Percentiles rank a stretch among this genome's conserved stretches.
These are phyloP conservation scores for Trichoderma sp. DNA, from an alignment of 2,329 filamentous ascomycete genomes.

Conservation along the genomic window DNA sequence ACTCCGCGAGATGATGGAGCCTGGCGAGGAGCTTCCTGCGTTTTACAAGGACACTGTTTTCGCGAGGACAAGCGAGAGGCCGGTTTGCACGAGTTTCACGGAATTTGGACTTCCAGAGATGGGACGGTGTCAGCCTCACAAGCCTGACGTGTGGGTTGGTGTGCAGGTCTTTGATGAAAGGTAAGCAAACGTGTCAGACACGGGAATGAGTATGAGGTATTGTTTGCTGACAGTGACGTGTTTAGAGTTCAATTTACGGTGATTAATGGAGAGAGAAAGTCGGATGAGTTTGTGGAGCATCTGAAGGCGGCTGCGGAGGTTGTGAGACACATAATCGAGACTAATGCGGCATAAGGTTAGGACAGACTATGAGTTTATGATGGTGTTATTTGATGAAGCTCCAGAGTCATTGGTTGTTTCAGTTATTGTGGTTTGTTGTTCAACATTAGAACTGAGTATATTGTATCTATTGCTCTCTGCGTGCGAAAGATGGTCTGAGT, in stretches of 20 bases:
- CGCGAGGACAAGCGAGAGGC: not conserved
- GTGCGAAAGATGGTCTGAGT: too few relatives aligned
- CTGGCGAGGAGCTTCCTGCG: not conserved
- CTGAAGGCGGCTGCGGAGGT: not conserved
- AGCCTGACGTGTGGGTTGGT: conserved; percentile 8
- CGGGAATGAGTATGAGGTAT: not conserved
- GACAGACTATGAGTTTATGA: too few relatives aligned
- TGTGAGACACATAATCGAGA: not conserved
- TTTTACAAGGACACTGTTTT: not conserved
- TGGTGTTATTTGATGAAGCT: too few relatives aligned
- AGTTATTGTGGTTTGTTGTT: too few relatives aligned
- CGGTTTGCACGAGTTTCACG: conserved; percentile 3
- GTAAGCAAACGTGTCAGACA: not conserved
- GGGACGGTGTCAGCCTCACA: conserved; percentile 5
- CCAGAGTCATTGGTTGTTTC: too few relatives aligned
- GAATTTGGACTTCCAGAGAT: conserved; percentile 12
- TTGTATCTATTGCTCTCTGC: too few relatives aligned
- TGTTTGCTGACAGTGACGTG: not conserved
- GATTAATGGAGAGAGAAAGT: conserved; percentile 4
- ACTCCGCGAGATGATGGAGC: not conserved
- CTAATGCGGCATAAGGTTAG: not conserved
- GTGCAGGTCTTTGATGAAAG: conserved; percentile 13
- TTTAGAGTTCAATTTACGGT: conserved; percentile 9
- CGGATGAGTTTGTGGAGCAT: conserved; percentile 8
- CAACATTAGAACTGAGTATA: too few relatives aligned